A percentile compares a stretch with the other conserved stretches of the same genome.
phyloP scores from a whole-genome alignment of 805 yeast species.

The Teunomyces panamensis region DNA sequence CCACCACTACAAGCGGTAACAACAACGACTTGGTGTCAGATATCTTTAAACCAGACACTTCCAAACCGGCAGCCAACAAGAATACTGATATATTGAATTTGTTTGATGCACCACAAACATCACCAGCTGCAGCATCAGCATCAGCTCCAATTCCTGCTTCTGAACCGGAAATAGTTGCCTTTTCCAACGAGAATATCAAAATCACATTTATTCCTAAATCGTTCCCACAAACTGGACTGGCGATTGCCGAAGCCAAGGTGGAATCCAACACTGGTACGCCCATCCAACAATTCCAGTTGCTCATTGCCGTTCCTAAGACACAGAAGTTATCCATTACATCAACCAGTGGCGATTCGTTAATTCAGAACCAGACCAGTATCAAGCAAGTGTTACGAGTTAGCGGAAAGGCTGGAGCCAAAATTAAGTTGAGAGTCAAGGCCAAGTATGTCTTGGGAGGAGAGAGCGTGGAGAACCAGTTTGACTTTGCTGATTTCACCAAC shows the following conservation, averaged over 20 bases:
- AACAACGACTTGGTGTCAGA: slow-evolving; percentile 62
- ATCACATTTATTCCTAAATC: slow-evolving; percentile 30
- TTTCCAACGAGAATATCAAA: slow-evolving; percentile 26
- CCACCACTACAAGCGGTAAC: slow-evolving; percentile 10
- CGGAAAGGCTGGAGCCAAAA: slow-evolving; percentile 67
- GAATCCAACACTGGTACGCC: slow-evolving; percentile 21
- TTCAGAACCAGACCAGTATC: slow-evolving; percentile 31
- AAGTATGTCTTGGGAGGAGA: slow-evolving; percentile 48
- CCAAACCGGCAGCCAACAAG: slow-evolving; percentile 13
- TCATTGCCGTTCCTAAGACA: slow-evolving; percentile 90
- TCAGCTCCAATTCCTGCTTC: slow-evolving; percentile 3
- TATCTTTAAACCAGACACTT: slow-evolving; percentile 40
- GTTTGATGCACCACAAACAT: slow-evolving; percentile 22
- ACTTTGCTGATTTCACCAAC: slow-evolving; percentile 43
- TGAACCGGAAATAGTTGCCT: slow-evolving; percentile 22
- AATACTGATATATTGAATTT: slow-evolving; percentile 35
- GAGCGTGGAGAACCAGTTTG: slow-evolving; percentile 61
- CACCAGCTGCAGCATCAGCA: slow-evolving; percentile 5
- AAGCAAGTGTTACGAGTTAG: slow-evolving; percentile 62
- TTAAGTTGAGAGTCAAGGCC: slow-evolving; percentile 78
- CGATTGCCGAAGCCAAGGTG: slow-evolving; percentile 32
- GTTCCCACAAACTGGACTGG: slow-evolving; percentile 34
- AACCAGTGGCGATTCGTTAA: slow-evolving; percentile 42
- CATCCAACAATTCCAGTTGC: slow-evolving; percentile 50
- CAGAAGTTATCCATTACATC: slow-evolving; percentile 69